Evolutionary conservation across 371 early-diverging fungal genomes (phyloP), one percentile per base, ranked within the genome.

Genomic region (Mortierella sp.): DNA sequence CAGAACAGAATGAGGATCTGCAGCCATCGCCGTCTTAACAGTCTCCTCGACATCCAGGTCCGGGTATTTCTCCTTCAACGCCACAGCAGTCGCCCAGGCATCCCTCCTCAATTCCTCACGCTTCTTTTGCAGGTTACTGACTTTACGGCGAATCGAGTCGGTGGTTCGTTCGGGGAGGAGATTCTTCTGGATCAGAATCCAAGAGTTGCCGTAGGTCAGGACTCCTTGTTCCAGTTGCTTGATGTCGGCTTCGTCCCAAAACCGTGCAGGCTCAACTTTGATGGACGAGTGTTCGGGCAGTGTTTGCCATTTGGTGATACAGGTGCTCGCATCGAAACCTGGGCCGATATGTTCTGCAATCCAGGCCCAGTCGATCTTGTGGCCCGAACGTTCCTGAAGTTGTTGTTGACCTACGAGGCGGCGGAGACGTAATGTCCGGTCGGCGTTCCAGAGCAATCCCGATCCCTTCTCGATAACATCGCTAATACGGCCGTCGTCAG

Each of bases 271-370:
- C 54, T 69, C 75, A 11, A 57, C 34, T n/a, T 51, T n/a, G 50
- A 13, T 44, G 51, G 24, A 21, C 2, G 72, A 21, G 37, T 37
- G 19, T 16, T 73, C 73, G 21, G 83, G 80, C 0, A 77, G n/a
- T 4, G 59, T 43, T 50, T 81, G 77, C 86, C 86, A 86, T 34
- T 69, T 55, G 24, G 79, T 69, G 71, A 79, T 82, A 50, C 86
- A 86, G 72, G 74, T 77, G 64, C 54, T 67, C 37, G 73, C 77
- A 51, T 76, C 74, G 44, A 81, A 67, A 6, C 78, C 82, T n/a
- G 86, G 82, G 13, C 82, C 86, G 69, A 86, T 86, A 26, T 86
- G 86, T 10, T 86, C 82, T 5, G 86, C 86, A 11, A 81, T 72
- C 86, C 86, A 86, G 21, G 37, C 1, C 86, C 86, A 86, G 54